Conservation (phyloP, 257 asterid species). For the Nicotiana otophora region DNA sequence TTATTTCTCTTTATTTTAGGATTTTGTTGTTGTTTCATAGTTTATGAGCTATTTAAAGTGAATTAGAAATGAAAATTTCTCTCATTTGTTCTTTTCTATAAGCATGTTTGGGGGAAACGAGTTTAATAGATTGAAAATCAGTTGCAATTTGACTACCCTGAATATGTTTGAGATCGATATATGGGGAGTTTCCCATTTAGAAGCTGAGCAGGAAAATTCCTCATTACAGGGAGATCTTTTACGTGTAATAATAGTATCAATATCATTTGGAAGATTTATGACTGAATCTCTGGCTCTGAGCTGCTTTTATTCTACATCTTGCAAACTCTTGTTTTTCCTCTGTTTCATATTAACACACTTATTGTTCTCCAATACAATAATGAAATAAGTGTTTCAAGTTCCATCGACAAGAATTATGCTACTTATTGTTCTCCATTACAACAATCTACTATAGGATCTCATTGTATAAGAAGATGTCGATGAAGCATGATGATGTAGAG, state of each 20-base stretch:
- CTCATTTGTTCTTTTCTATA: background rate
- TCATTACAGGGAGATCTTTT: conserved; percentile 56
- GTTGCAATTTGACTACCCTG: background rate
- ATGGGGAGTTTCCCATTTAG: background rate
- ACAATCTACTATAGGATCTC: no score
- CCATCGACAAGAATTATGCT: no score
- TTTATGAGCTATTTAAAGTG: background rate
- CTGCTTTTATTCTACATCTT: no score
- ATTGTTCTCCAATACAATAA: no score
- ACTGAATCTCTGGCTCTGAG: conserved; percentile 52
- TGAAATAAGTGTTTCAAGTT: no score
- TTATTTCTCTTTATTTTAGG: background rate
- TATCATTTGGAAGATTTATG: conserved; percentile 85
- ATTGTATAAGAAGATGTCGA: no score
- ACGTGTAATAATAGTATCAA: conserved; percentile 61
- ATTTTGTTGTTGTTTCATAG: background rate
- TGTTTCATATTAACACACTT: no score
- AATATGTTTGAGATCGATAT: background rate
- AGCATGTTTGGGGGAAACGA: background rate
- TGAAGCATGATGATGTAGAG: no score
- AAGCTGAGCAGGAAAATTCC: background rate
- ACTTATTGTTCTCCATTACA: no score
- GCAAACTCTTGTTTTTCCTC: no score
- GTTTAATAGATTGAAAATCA: background rate
- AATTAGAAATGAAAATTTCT: background rate